Conservation (phyloP, 345 rosid genomes). For the Bruguiera gymnorhiza region DNA sequence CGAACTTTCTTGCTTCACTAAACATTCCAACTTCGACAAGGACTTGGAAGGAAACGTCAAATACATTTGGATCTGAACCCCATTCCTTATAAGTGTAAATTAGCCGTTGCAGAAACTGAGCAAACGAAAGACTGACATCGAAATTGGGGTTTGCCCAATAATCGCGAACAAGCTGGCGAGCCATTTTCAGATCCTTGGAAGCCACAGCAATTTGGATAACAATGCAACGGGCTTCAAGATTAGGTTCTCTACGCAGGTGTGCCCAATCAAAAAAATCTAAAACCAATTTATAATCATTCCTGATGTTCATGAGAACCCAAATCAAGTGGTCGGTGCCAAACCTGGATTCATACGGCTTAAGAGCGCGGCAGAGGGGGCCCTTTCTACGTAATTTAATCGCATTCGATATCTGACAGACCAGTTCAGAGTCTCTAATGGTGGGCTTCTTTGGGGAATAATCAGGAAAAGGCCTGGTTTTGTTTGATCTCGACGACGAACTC, state of each 20-base stretch:
- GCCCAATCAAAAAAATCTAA: slow-evolving; percentile 89
- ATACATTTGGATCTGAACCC: slow-evolving; percentile 83
- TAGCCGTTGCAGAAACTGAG: slow-evolving; percentile 51
- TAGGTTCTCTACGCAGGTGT: slow-evolving; percentile 55
- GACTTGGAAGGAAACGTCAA: slow-evolving; percentile 77
- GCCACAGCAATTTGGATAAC: slow-evolving; percentile 73
- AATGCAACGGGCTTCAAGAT: slow-evolving; percentile 72
- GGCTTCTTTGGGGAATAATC: slow-evolving; percentile 83
- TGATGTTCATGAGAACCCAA: slow-evolving; percentile 89
- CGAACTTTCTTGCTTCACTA: slow-evolving; percentile 62
- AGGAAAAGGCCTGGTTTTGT: slow-evolving; percentile 70
- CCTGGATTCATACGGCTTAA: slow-evolving; percentile 69
- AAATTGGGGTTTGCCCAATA: slow-evolving; percentile 61
- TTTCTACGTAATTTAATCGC: slow-evolving; percentile 57
- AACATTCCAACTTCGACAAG: slow-evolving; percentile 65
- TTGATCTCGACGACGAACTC: slow-evolving; percentile 26
- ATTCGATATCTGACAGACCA: slow-evolving; percentile 65
- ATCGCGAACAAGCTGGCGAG: slow-evolving; percentile 48
- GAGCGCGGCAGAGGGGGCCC: slow-evolving; percentile 56
- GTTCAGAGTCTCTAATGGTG: slow-evolving; percentile 63
- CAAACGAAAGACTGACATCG: slow-evolving; percentile 45
- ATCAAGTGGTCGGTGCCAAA: slow-evolving; percentile 74
- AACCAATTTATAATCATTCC: slow-evolving; percentile 59
- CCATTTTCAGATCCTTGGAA: slow-evolving; percentile 56
- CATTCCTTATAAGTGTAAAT: slow-evolving; percentile 85